Base-by-base conservation (phyloP, 345 rosid species). In the Cardamine chenopodiifolia region DNA sequence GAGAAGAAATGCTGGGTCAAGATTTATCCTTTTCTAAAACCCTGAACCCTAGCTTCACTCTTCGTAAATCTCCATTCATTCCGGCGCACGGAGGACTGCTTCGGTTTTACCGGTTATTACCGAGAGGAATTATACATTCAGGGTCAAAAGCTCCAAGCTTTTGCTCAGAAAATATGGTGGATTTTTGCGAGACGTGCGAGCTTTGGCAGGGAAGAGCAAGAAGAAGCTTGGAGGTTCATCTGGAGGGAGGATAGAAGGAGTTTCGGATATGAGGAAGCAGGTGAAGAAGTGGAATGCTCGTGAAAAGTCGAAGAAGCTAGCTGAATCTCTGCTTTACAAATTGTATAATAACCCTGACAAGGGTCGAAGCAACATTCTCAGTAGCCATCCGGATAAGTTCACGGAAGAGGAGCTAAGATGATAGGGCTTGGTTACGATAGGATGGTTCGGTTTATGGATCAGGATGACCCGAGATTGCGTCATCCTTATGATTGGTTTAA, bases 401-500 rank as follows among this genome's bases (percentile, higher is more conserved):
- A 78, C 89, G 0, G 97, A 95, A 40, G 91, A 84, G 2, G 93
- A 91, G 85, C 85, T 94, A 81, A 91, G 72, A 68, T 77, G 83
- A 89, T 94, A 3, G 97, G 97, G 8, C 89, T 87, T 6, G 99
- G 97, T 7, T 94, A 91, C 81, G 99, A 94, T 70, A 82, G 93
- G 65, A 85, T 86, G 95, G 97, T 87, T 69, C 79, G 92, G 75
- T 91, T 91, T 82, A 87, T 91, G 97, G 91, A 90, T 53, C 89
- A 87, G 73, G 96, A 91, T 69, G 99, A 91, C 80, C 97, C 97
- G 1, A 81, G 88, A 49, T 71, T 94, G 37, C 89, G 87, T 37
- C 97, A 94, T 71, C 99, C 93, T 1, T 73, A 84, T 72, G 96
- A 94, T 57, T 91, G 97, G 97, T 91, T 86, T 73, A 92, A 92